Conservation (phyloP, 2,329 filamentous ascomycete species). For the Diaporthe caulivora region DNA sequence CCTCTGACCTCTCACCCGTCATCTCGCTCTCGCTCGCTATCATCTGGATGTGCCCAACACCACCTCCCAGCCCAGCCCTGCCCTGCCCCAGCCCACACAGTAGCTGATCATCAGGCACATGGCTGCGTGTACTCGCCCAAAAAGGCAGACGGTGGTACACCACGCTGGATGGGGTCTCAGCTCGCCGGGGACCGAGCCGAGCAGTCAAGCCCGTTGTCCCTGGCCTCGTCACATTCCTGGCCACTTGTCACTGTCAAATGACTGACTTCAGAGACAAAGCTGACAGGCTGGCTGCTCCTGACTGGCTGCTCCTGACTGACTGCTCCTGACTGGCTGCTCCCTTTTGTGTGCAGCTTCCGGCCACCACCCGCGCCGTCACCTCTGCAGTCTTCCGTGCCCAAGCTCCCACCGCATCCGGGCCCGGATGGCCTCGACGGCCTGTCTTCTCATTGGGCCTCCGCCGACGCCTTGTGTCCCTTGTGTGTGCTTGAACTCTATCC, state of each 20-base stretch:
- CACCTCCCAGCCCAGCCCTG: not conserved
- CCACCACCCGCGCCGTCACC: not conserved
- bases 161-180: conserved; percentile 13
- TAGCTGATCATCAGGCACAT: not conserved
- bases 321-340: not conserved
- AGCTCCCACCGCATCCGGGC: conserved; percentile 21
- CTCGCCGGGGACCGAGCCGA: conserved; percentile 7
- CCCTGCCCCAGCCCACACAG: not conserved
- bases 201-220: not conserved
- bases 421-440: not conserved
- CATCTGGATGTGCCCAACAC: not conserved
- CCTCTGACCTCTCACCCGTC: not conserved
- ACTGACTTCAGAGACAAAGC: no score
- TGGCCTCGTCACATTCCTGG: conserved; percentile 17
- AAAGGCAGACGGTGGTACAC: not conserved
- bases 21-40: not conserved
- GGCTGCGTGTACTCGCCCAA: not conserved
- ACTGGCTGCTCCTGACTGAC: not conserved
- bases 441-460: not conserved
- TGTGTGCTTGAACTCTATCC: conserved; percentile 10
- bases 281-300: not conserved
- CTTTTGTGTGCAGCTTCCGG: not conserved
- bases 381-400: conserved; percentile 8
- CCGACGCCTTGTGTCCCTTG: not conserved
- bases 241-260: not conserved